phyloP scores from a whole-genome alignment of 805 yeast genomes.

The Phaffomyces opuntiae region DNA sequence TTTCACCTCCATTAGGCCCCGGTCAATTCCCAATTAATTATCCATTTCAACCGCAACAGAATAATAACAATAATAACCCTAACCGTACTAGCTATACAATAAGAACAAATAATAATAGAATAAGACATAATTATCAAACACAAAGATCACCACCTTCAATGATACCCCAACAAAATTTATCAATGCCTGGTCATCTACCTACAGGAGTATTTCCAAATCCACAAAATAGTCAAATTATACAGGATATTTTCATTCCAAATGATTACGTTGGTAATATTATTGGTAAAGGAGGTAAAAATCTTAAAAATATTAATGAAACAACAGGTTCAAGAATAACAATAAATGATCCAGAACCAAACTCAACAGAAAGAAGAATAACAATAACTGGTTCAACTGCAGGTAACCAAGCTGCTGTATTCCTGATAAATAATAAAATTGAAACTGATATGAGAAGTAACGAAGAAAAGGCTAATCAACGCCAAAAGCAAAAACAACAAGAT shows the following conservation, averaged over 20 bases:
- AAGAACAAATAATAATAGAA: background rate
- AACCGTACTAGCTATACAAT: background rate
- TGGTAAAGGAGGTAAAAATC: constrained; percentile 80
- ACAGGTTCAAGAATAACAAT: constrained; percentile 74
- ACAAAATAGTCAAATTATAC: constrained; percentile 37
- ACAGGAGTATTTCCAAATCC: background rate
- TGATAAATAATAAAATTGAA: constrained; percentile 63
- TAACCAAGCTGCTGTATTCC: constrained; percentile 63
- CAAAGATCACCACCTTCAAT: background rate
- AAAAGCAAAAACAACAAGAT: background rate
- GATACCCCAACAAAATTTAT: background rate
- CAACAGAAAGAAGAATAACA: constrained; percentile 54
- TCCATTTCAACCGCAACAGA: constrained; percentile 1
- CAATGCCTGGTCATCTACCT: background rate
- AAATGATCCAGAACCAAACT: constrained; percentile 48
- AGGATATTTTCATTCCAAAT: constrained; percentile 71
- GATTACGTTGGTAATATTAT: constrained; percentile 77
- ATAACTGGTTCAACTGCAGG: constrained; percentile 61
- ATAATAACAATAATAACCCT: background rate
- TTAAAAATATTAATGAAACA: constrained; percentile 66
- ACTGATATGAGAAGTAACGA: constrained; percentile 50
- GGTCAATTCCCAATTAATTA: constrained; percentile 2
- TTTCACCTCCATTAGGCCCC: constrained; percentile 5
- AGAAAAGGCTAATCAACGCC: constrained; percentile 5
- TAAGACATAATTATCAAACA: background rate